Evolutionary conservation across 2,329 filamentous ascomycete genomes (phyloP), one percentile per base, ranked within the genome.

Genomic region (Rhexocercosporidium sp.): DNA sequence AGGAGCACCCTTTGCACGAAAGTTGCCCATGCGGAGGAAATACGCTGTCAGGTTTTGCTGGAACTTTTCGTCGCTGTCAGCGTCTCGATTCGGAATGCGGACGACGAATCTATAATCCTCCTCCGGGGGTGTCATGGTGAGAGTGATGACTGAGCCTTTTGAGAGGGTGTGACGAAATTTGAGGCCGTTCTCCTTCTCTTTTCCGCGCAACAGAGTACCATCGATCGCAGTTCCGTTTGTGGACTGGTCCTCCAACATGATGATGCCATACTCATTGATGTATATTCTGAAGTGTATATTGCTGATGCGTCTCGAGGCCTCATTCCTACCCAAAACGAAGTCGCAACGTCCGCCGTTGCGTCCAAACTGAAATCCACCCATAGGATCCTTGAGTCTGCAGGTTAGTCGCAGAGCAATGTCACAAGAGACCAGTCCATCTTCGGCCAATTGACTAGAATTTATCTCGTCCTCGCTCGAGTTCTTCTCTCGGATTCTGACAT

Each of bases 271-370:
- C n/a, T 89, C 83, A 74, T 96, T 99, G 73, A 97, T 85, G 76
- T 91, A 97, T 69, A 99, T 97, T 62, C 93, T 90, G 78, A 98
- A 99, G 78, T 99, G 96, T n/a, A 92, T 85, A 77, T 98, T 97
- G 82, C 95, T 98, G 67, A 99, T 86, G 51, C 92, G 87, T 77
- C 88, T 91, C 62, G 87, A 82, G 0, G 86, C 86, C 71, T 95
- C 91, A 41, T 82, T 78, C 57, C 93, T 88, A 73, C 86, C 86
- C 56, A 94, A 80, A 66, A 90, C 80, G 61, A 92, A 83, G 75
- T 99, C 96, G 78, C 92, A 96, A 39, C 87, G 85, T 54, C 78
- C 73, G 0, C 79, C 73, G 75, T 96, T 95, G 64, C 96, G 89
- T 34, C 96, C 96, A 79, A 99, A 98, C 51, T 88, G 86, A 79